Conservation (phyloP, 2,329 filamentous ascomycete genomes). For the Ophiocordyceps camponoti-leonardi region DNA sequence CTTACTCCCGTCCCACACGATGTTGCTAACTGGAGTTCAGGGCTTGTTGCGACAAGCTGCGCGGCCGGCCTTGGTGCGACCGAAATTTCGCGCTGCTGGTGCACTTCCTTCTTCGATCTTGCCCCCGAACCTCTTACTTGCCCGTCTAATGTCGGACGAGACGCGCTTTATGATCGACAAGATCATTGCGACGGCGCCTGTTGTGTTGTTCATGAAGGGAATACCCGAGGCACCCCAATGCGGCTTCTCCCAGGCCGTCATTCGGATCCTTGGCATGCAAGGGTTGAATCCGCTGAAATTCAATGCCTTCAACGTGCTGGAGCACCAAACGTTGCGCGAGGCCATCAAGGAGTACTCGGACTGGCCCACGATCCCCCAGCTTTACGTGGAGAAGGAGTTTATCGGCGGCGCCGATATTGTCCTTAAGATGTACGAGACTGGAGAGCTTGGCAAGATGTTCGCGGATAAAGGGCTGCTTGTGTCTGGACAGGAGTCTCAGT, state of each 20-base stretch:
- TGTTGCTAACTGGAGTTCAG: constrained; percentile 6
- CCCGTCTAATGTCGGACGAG: constrained; percentile 61
- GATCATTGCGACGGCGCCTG: constrained; percentile 71
- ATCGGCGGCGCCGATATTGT: constrained; percentile 95
- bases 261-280: constrained; percentile 88
- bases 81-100: constrained; percentile 3
- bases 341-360: constrained; percentile 99
- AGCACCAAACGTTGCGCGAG: constrained; percentile 71
- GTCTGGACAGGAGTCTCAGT: constrained; percentile 28
- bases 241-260: constrained; percentile 86
- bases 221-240: constrained; percentile 93
- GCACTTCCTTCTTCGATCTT: not conserved
- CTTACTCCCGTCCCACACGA: not conserved
- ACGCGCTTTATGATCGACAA: constrained; percentile 76
- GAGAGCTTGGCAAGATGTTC: constrained; percentile 77
- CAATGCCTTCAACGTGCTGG: constrained; percentile 93
- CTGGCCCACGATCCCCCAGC: constrained; percentile 95
- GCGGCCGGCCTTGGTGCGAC: constrained; percentile 14
- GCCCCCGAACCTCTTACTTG: constrained; percentile 1
- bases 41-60: constrained; percentile 19
- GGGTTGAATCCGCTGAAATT: constrained; percentile 93
- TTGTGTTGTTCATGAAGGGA: constrained; percentile 99
- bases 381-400: constrained; percentile 93
- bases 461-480: constrained; percentile 79
- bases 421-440: constrained; percentile 93